Evolutionary conservation across 2,329 filamentous ascomycete genomes (phyloP).

Genomic region (Neobulgaria alba): DNA sequence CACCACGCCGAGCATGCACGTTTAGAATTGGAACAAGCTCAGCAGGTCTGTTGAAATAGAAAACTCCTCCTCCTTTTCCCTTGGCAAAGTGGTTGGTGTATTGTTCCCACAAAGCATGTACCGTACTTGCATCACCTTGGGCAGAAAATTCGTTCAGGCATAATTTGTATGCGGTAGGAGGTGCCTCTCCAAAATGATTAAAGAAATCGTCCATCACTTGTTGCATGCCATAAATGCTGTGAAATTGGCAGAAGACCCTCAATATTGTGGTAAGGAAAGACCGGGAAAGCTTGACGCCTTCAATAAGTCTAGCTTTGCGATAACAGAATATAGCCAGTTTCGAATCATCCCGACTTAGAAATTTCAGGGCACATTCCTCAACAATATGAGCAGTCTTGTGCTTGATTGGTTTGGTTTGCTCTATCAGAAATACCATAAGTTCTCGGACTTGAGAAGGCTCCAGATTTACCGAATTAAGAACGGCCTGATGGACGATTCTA

Average conservation of each 20-base stretch:
- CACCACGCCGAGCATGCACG: slow-evolving; percentile 60
- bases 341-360: no score
- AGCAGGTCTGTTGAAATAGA: slow-evolving; percentile 7
- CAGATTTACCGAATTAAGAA: no score
- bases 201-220: slow-evolving; percentile 32
- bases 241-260: slow-evolving; percentile 23
- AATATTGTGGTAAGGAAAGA: slow-evolving; percentile 25
- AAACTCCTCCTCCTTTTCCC: neutral
- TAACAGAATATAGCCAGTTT: slow-evolving; percentile 11
- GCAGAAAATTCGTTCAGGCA: slow-evolving; percentile 35
- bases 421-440: no score
- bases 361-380: no score
- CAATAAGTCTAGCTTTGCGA: slow-evolving; percentile 12
- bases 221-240: slow-evolving; percentile 30
- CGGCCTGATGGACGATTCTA: no score
- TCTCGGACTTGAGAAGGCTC: no score
- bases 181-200: slow-evolving; percentile 23
- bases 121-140: slow-evolving; percentile 36
- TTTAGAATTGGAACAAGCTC: slow-evolving; percentile 53
- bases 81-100: slow-evolving; percentile 18
- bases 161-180: slow-evolving; percentile 23
- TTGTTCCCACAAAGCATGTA: slow-evolving; percentile 37
- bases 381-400: no score
- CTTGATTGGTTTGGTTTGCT: no score
- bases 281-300: slow-evolving; percentile 11